These are phyloP conservation scores for Phialophora expanda DNA, from an alignment of 2,329 filamentous ascomycete species.

Conservation along the genomic window DNA sequence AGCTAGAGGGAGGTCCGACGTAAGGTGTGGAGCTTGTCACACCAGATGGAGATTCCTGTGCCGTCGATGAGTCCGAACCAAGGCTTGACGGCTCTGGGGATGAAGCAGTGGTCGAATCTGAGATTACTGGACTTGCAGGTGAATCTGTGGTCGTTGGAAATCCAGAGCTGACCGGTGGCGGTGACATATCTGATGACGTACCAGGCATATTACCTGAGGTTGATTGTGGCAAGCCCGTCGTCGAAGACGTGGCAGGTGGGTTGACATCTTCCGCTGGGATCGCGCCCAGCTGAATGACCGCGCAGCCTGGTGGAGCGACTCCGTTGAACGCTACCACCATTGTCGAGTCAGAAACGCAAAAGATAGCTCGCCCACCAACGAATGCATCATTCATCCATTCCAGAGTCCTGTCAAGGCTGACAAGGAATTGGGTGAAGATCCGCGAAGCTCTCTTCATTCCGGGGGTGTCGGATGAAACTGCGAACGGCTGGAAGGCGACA, in stretches of 20 bases:
- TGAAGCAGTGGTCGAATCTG: neutral
- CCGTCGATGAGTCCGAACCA: constrained; percentile 1
- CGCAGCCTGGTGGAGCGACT: constrained; percentile 26
- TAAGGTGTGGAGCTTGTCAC: neutral
- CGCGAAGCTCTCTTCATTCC: constrained; percentile 11
- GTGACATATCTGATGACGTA: constrained; percentile 1
- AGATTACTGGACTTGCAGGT: neutral
- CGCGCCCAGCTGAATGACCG: constrained; percentile 13
- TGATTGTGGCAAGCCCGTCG: constrained; percentile 13
- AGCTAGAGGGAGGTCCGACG: constrained; percentile 9
- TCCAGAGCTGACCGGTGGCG: neutral
- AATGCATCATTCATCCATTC: constrained; percentile 33
- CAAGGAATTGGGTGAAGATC: constrained; percentile 31
- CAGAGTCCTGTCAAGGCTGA: constrained; percentile 21
- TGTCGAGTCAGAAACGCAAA: constrained; percentile 29
- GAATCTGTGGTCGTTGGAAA: neutral
- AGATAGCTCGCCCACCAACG: constrained; percentile 28
- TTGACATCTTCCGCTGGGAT: constrained; percentile 18
- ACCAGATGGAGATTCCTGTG: neutral
- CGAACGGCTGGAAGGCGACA: constrained; percentile 26
- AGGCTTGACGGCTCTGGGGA: neutral
- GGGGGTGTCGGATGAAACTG: constrained; percentile 19
- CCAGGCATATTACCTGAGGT: constrained; percentile 7
- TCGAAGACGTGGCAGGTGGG: constrained; percentile 9
- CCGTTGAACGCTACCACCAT: constrained; percentile 30